These are phyloP conservation scores for Tylopilus orsonianus DNA, from an alignment of 1,284 basidiomycete species.

Conservation along the genomic window DNA sequence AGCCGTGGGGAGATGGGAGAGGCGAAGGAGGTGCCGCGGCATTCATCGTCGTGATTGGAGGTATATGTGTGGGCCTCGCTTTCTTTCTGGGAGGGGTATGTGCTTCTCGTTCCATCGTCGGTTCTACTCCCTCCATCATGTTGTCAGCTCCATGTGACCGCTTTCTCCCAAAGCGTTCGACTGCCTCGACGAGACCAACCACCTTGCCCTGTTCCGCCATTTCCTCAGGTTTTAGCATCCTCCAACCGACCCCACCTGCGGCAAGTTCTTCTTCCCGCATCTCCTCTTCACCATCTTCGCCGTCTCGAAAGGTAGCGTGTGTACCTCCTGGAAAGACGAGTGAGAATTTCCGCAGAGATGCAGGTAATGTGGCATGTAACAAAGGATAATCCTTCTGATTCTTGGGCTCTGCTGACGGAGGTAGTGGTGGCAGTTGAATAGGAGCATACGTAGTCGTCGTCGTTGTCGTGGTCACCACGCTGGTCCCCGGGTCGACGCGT, in stretches of 20 bases:
- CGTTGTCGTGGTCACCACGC: conserved; percentile 82
- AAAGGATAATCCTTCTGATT: conserved; percentile 77
- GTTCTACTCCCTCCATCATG: conserved; percentile 78
- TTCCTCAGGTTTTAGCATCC: conserved; percentile 66
- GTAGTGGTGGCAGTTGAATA: conserved; percentile 70
- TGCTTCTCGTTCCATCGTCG: conserved; percentile 46
- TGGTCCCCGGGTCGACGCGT: conserved; percentile 38
- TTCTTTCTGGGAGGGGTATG: conserved; percentile 74
- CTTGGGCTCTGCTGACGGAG: conserved; percentile 66
- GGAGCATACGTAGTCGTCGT: conserved; percentile 84
- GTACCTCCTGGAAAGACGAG: conserved; percentile 76
- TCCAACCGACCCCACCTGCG: conserved; percentile 70
- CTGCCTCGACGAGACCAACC: conserved; percentile 70
- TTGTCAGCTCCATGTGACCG: conserved; percentile 66
- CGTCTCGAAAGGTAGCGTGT: conserved; percentile 74
- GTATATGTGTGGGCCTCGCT: conserved; percentile 56
- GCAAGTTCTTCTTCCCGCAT: conserved; percentile 70
- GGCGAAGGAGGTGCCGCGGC: conserved; percentile 78
- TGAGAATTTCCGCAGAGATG: conserved; percentile 69
- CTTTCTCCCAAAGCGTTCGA: conserved; percentile 80
- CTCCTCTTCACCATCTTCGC: conserved; percentile 58
- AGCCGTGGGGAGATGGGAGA: conserved; percentile 77
- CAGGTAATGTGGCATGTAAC: conserved; percentile 65
- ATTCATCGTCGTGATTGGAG: conserved; percentile 58
- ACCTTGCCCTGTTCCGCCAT: conserved; percentile 46